Percentiles rank a stretch among this genome's conserved stretches.
Evolutionary conservation across 2,329 filamentous ascomycete species (phyloP).

Genomic region (Talaromyces piceae): DNA sequence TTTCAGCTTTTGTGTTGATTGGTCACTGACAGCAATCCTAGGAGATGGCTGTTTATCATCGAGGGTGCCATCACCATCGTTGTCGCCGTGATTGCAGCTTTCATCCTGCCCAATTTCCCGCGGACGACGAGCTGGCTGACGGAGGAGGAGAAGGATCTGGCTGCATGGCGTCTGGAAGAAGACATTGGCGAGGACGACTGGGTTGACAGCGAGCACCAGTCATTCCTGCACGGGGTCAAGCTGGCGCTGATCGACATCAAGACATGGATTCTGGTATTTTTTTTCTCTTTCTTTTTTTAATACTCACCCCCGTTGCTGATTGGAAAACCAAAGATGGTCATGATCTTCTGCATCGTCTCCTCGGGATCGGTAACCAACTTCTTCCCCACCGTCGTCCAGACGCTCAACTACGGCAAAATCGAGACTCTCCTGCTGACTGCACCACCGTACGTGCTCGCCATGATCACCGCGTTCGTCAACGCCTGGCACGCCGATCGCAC

Average conservation of each 20-base stretch:
- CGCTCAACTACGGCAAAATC: slow-evolving; percentile 38
- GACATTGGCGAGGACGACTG: slow-evolving; percentile 22
- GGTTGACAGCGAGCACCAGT: slow-evolving; percentile 36
- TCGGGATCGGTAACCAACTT: slow-evolving; percentile 53
- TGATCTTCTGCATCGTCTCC: slow-evolving; percentile 52
- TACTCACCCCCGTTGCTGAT: neutral
- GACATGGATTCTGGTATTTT: slow-evolving; percentile 50
- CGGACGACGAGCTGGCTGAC: slow-evolving; percentile 30
- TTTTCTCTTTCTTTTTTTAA: neutral
- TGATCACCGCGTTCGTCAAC: neutral
- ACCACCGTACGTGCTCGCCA: slow-evolving; percentile 27
- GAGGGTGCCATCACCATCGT: slow-evolving; percentile 34
- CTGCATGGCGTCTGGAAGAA: slow-evolving; percentile 36
- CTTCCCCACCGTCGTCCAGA: slow-evolving; percentile 37
- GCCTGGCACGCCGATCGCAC: slow-evolving; percentile 9
- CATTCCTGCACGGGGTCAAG: slow-evolving; percentile 47
- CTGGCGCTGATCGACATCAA: slow-evolving; percentile 42
- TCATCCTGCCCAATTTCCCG: slow-evolving; percentile 53
- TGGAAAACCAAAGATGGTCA: slow-evolving; percentile 38
- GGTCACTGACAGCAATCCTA: slow-evolving; percentile 43
- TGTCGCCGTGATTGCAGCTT: slow-evolving; percentile 44
- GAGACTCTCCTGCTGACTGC: slow-evolving; percentile 42
- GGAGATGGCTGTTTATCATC: slow-evolving; percentile 46
- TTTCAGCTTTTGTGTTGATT: slow-evolving; percentile 47
- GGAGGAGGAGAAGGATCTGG: slow-evolving; percentile 32